Evolutionary conservation across 2,329 filamentous ascomycete genomes (phyloP).

Genomic region (Neonectria ditissima): DNA sequence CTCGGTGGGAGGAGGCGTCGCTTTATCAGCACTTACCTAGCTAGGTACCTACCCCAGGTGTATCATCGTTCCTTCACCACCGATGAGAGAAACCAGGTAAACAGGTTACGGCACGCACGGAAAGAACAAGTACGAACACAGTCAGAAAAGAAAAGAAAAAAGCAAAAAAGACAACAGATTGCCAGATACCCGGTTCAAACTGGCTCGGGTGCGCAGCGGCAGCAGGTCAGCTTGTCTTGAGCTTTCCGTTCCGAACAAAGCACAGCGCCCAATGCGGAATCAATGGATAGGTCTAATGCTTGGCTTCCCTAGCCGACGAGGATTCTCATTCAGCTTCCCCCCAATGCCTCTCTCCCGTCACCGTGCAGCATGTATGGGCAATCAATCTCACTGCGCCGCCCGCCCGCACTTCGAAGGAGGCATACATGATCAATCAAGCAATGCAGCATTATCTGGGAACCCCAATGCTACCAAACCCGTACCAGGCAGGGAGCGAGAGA

Average conservation of each 20-base stretch:
- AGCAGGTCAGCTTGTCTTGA: no score
- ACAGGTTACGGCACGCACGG: not conserved
- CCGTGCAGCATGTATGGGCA: not conserved
- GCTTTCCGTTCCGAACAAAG: slow-evolving; percentile 5
- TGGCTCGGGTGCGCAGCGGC: no score
- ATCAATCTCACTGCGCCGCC: slow-evolving; percentile 13
- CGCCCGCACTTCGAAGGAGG: slow-evolving; percentile 2
- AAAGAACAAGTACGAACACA: not conserved
- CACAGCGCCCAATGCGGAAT: not conserved
- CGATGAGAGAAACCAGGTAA: not conserved
- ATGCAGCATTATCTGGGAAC: slow-evolving; percentile 3
- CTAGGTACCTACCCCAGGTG: no score
- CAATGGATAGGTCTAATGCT: slow-evolving; percentile 4
- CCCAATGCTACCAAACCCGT: slow-evolving; percentile 15
- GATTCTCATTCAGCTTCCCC: not conserved
- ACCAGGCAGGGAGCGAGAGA: no score
- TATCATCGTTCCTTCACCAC: not conserved
- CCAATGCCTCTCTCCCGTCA: slow-evolving; percentile 2
- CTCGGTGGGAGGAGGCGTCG: not conserved
- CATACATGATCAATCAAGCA: slow-evolving; percentile 16
- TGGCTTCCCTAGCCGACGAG: not conserved
- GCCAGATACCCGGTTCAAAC: not conserved
- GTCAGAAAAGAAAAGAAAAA: not conserved
- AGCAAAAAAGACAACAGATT: no score
- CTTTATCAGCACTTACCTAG: not conserved